Conservation (phyloP, 2,329 filamentous ascomycete species). For the Alternaria incomplexa region DNA sequence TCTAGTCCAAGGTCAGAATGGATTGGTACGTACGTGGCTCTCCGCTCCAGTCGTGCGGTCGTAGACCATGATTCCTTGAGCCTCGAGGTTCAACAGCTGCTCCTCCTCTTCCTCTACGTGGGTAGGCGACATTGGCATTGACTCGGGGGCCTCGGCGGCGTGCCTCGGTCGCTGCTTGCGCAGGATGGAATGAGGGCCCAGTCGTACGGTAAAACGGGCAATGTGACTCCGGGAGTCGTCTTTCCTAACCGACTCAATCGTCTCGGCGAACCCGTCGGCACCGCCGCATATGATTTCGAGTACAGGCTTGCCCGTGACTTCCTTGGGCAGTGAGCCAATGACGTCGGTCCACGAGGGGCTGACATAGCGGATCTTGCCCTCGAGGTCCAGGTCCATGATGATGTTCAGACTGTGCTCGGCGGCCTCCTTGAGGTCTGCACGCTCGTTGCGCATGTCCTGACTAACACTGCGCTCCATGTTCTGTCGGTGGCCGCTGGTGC, state of each 20-base stretch:
- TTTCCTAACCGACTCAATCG: conserved; percentile 81
- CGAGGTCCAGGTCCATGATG: conserved; percentile 90
- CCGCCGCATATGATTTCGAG: conserved; percentile 82
- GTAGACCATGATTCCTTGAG: conserved; percentile 98
- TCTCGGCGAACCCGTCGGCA: conserved; percentile 78
- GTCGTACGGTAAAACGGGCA: conserved; percentile 50
- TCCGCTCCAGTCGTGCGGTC: conserved; percentile 84
- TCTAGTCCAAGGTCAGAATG: neutral
- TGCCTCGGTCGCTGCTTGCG: conserved; percentile 36
- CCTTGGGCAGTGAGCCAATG: conserved; percentile 77
- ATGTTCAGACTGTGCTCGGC: conserved; percentile 96
- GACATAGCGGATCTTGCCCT: conserved; percentile 92
- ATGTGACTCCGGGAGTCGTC: conserved; percentile 94
- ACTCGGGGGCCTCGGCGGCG: conserved; percentile 36
- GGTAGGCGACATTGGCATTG: conserved; percentile 37
- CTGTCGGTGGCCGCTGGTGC: conserved; percentile 32
- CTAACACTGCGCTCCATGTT: conserved; percentile 71
- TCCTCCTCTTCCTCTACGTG: conserved; percentile 46
- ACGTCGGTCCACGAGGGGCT: conserved; percentile 96
- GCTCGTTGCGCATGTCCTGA: conserved; percentile 89
- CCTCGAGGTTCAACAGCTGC: conserved; percentile 79
- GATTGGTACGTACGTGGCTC: conserved; percentile 75
- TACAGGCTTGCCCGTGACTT: conserved; percentile 77
- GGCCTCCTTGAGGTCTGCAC: conserved; percentile 91
- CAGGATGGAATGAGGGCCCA: conserved; percentile 46